Base-by-base conservation (phyloP, 306 rosid species). In the Dalbergia cultrata region DNA sequence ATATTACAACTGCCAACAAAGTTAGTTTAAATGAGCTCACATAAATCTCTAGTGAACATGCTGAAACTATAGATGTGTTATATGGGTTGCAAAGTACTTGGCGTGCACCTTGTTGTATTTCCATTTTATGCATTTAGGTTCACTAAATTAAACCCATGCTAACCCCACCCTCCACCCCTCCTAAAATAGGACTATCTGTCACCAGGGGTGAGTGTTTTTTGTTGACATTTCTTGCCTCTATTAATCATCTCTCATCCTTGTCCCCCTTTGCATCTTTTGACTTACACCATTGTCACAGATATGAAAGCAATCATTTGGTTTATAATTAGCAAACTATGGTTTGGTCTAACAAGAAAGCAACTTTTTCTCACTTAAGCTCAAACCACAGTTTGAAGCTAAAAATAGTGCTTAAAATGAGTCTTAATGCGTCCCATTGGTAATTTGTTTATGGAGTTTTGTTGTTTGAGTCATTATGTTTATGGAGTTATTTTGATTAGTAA, bases 231-330 rank as follows among this genome's bases (percentile, higher is more conserved):
- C 26, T 62, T 44, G 9, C 61, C 47, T 22, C 16, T n/a, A 9
- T 61, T 39, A 64, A n/a, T 64, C 64, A 41, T 66, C 53, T 17
- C 26, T 43, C 13, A 54, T 65, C 74, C 60, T 64, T 17, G 13
- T 64, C 65, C 73, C 79, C 52, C 54, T 73, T 54, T 53, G 6
- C n/a, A 41, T 6, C 12, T 62, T 21, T 41, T 52, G 49, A 12
- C 75, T 78, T 41, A 14, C 13, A 4, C 22, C 43, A 67, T 19
- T 67, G 17, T 37, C 44, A 59, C 26, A 31, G 47, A 41, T 43
- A 57, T 17, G 45, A 68, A 47, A 75, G 34, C 56, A 60, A 8
- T 58, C 41, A 4, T 50, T 14, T 13, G 14, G 17, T 50, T 50
- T 50, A 13, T 50, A 50, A 49, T 49, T 49, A 14, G 54, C 16